Base-by-base conservation (phyloP, 495 filamentous ascomycete genomes). In the Ramalina peruviana region DNA sequence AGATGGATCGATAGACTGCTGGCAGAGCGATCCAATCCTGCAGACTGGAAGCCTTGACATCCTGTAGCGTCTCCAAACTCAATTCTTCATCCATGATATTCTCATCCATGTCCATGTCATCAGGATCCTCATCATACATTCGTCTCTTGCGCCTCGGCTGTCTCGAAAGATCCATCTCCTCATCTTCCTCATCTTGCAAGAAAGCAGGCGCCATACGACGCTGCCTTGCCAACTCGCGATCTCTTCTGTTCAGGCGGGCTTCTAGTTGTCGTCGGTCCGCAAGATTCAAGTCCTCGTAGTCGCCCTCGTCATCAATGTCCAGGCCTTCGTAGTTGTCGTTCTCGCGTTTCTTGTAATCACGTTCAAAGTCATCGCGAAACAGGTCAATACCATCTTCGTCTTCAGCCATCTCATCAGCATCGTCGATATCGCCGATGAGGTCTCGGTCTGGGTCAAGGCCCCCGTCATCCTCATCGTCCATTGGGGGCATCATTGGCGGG, bases 31-130 rank as follows among this genome's bases (percentile, higher is more conserved):
- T 80, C 93, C 93, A 99, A 54, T 99, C 93, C 15, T 86, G 88
- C 57, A 94, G 70, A 57, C 83, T 92, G 7, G 86, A 75, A 17
- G 93, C 90, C 64, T 99, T 99, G 51, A 97, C 82, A 62, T 99
- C 93, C 52, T 84, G 77, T 46, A 99, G 67, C 15, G 86, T 86
- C 68, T 97, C 90, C 13, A 97, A 76, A 1, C 88, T 85, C 26
- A 99, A 78, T 61, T 96, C 90, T 60, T 87, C 86, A 58, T 94
- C 86, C 83, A 96, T 86, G 54, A 94, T 85, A 58, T 94, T 84
- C 30, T 83, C 86, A 21, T 76, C 85, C 80, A 94, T 90, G 51
- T 90, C 84, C 54, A 81, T 71, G 56, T 92, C 88, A 49, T 95
- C 88, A 38, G 81, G 79, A 37, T 94, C 86, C 64, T 99, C 93